Conservation (phyloP, 176 grass and related monocot species). For the Carex cristatella region DNA sequence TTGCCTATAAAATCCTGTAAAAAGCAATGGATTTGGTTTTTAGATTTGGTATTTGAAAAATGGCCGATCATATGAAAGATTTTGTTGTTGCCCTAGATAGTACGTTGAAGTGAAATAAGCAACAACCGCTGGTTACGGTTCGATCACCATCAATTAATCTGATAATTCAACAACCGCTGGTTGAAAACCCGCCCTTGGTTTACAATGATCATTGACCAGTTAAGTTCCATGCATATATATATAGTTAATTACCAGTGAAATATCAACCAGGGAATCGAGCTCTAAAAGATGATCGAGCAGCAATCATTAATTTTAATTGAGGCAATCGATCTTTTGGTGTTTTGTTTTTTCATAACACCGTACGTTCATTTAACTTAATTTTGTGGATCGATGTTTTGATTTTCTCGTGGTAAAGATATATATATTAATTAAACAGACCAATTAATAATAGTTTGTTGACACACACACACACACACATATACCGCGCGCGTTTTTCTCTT, state of each 20-base stretch:
- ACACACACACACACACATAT: no score
- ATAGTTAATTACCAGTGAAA: background rate
- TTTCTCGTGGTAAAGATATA: background rate
- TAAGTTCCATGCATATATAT: background rate
- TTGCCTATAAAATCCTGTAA: background rate
- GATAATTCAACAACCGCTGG: no score
- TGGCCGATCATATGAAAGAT: background rate
- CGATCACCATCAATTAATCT: no score
- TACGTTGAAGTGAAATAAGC: background rate
- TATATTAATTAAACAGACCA: background rate
- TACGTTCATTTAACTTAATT: background rate
- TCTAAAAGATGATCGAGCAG: no score
- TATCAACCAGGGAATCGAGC: background rate
- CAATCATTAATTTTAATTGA: no score
- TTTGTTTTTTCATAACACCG: background rate
- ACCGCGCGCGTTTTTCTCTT: no score
- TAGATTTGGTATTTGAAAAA: background rate
- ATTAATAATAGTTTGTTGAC: no score
- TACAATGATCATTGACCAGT: background rate
- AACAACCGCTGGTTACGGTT: background rate
- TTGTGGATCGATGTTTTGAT: background rate
- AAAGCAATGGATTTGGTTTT: background rate
- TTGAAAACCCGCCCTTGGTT: background rate
- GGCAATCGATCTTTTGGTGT: background rate
- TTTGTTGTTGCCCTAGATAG: background rate